Percentiles rank a stretch among this genome's conserved stretches.
Conservation (phyloP, 306 rosid genomes). For the Medicago lupulina region DNA sequence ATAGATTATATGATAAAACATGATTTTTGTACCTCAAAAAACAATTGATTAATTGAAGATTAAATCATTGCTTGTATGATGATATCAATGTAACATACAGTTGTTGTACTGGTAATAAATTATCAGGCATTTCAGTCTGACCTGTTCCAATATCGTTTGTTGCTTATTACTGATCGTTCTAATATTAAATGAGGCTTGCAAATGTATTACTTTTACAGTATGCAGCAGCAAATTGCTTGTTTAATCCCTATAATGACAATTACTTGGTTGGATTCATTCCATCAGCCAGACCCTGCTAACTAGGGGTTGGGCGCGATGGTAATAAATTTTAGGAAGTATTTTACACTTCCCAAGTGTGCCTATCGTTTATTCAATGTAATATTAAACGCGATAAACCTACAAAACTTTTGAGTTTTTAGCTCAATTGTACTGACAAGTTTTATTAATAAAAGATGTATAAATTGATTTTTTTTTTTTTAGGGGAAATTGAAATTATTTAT, state of each 20-base stretch:
- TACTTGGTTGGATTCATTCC: neutral
- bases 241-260: neutral
- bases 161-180: neutral
- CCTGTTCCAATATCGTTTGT: constrained; percentile 12
- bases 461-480: no score
- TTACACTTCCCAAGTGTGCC: no score
- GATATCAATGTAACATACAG: constrained; percentile 31
- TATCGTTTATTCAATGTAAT: no score
- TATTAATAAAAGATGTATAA: no score
- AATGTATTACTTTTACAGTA: neutral
- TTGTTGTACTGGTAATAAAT: constrained; percentile 32
- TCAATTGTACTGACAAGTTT: neutral
- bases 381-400: neutral
- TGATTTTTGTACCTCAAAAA: constrained; percentile 26
- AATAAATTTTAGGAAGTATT: no score
- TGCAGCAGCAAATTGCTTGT: constrained; percentile 13
- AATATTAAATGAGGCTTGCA: neutral
- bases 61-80: constrained; percentile 29
- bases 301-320: neutral
- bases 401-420: neutral
- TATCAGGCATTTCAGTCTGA: constrained; percentile 35
- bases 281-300: neutral
- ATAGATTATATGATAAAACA: constrained; percentile 9
- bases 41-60: constrained; percentile 32
- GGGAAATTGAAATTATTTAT: no score